Conservation (phyloP, 116 monocot species). For the Trichopus zeylanicus region DNA sequence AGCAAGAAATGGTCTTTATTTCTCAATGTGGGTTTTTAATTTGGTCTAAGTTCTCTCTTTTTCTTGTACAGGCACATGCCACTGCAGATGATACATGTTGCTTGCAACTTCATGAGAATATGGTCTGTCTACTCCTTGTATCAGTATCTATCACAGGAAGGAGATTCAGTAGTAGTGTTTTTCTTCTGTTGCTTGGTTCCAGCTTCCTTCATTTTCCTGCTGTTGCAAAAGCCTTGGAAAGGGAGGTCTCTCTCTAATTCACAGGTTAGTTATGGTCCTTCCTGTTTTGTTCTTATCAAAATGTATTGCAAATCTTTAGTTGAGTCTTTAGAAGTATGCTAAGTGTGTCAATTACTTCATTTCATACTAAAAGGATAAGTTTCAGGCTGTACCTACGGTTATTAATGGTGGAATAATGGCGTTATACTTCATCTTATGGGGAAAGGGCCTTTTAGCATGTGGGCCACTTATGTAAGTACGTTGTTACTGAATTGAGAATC, state of each 20-base stretch:
- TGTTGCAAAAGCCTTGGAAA: conserved; percentile 93
- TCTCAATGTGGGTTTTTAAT: too few species aligned
- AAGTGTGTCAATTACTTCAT: neutral
- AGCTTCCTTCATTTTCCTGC: conserved; percentile 73
- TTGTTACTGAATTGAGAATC: neutral
- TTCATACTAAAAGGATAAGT: conserved; percentile 11
- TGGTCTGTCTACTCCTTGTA: conserved; percentile 97
- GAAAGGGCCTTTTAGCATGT: conserved; percentile 87
- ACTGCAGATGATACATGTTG: conserved; percentile 77
- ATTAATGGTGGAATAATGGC: conserved; percentile 97
- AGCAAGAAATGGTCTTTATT: too few species aligned
- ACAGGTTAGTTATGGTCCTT: conserved; percentile 49
- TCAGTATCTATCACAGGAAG: conserved; percentile 50
- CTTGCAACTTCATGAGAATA: conserved; percentile 90
- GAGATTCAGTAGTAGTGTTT: conserved; percentile 69
- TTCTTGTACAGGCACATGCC: conserved; percentile 57
- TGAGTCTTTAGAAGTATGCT: neutral
- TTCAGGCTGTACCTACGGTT: conserved; percentile 83
- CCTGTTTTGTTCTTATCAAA: neutral
- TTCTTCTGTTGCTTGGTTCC: conserved; percentile 84
- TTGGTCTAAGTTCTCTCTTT: too few species aligned
- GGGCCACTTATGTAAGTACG: conserved; percentile 76
- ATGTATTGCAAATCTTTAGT: neutral
- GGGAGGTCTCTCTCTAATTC: conserved; percentile 82
- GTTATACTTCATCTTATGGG: conserved; percentile 82